Base-by-base conservation (phyloP, 345 rosid species). In the Jatropha curcas region DNA sequence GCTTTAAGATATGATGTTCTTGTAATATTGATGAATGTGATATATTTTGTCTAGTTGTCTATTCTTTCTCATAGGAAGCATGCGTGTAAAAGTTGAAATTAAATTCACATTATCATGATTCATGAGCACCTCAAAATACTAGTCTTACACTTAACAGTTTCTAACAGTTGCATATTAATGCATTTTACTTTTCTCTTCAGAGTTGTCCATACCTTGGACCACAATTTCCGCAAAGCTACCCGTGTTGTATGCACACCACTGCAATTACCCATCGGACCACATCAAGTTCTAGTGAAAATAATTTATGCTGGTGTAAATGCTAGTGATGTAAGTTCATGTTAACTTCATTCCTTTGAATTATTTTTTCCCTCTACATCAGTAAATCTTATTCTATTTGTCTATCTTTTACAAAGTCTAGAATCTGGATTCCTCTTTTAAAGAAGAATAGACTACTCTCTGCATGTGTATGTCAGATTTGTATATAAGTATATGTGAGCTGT, bases 231-330 rank as follows among this genome's bases (percentile, higher is more conserved):
- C 27, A 76, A 87, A 72, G 99, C 99, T 67, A 95, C 98, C 4
- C 77, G 72, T 57, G 77, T 84, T 67, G 86, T 90, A 45, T 88
- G 71, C 13, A 22, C 79, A 41, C 84, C 85, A 41, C 71, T 95
- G 71, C 70, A 73, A 51, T 76, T 92, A 74, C 97, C 99, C 31
- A 84, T 95, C 68, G 87, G 81, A 77, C 83, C 95, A 59, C 77
- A 84, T 71, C 91, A 90, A 37, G 97, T 87, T 71, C 90, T 95
- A 67, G 68, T 95, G 76, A 95, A 95, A 83, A 83, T 95, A 78
- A 68, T 95, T 39, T 92, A 89, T 80, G 97, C 92, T 65, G 99
- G 99, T 76, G 99, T 95, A 71, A 95, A 95, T 81, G 99, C 99
- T 16, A 95, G 99, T 81, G 99, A 95, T 86, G 99, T 95, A 92